Conservation (phyloP, 140 eudicot genomes). For the Erigeron philadelphicus region DNA sequence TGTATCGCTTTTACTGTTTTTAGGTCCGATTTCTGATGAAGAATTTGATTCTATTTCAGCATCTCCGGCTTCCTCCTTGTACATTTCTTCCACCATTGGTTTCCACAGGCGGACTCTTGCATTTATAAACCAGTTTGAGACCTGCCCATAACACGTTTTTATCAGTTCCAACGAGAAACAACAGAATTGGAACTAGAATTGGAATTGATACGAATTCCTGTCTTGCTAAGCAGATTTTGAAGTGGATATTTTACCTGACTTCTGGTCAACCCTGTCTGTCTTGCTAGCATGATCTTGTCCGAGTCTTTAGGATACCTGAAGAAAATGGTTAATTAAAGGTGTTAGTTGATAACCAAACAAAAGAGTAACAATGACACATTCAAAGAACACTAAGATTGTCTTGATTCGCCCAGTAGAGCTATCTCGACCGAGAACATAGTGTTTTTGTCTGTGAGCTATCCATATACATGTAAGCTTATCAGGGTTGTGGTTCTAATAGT, state of each 20-base stretch:
- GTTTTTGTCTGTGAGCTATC: no score
- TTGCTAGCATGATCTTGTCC: slow-evolving; percentile 86
- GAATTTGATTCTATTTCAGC: slow-evolving; percentile 63
- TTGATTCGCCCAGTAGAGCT: no score
- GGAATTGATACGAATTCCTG: background rate
- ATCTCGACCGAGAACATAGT: no score
- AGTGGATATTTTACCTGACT: slow-evolving; percentile 63
- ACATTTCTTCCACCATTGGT: slow-evolving; percentile 98
- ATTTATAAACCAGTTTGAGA: slow-evolving; percentile 95
- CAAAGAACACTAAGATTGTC: background rate
- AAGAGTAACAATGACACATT: background rate
- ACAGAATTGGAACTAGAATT: slow-evolving; percentile 1
- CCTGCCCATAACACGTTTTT: slow-evolving; percentile 44
- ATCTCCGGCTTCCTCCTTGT: slow-evolving; percentile 83
- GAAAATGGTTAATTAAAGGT: background rate
- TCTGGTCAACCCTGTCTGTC: slow-evolving; percentile 87
- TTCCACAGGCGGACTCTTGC: slow-evolving; percentile 97
- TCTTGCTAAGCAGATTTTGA: background rate
- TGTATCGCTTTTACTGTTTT: slow-evolving; percentile 25
- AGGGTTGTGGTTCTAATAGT: no score
- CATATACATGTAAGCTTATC: no score
- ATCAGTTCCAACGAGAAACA: slow-evolving; percentile 8
- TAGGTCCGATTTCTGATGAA: slow-evolving; percentile 46
- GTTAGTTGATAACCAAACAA: background rate
- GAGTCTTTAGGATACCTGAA: slow-evolving; percentile 92